phyloP scores from a whole-genome alignment of 1,284 basidiomycete species.

The Athelia sp. region DNA sequence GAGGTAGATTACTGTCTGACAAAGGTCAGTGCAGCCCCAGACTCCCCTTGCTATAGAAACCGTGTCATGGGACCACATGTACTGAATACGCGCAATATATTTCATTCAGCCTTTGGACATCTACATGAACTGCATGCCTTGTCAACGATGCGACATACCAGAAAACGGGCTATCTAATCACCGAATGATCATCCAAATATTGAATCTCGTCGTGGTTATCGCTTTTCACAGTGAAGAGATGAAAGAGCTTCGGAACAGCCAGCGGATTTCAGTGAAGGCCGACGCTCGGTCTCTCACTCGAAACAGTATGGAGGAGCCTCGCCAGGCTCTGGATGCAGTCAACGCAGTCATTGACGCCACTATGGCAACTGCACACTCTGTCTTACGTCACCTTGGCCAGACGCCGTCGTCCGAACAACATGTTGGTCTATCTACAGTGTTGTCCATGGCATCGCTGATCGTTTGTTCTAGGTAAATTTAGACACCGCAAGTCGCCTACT shows the following conservation, averaged over 20 bases:
- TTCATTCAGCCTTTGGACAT: constrained; percentile 33
- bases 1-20: constrained; percentile 27
- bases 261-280: background rate
- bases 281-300: background rate
- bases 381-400: background rate
- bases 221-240: background rate
- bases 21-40: constrained; percentile 34
- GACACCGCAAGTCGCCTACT: constrained; percentile 27
- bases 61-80: background rate
- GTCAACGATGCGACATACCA: constrained; percentile 5
- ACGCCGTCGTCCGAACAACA: background rate
- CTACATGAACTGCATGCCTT: constrained; percentile 21
- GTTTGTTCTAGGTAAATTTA: background rate
- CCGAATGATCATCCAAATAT: background rate
- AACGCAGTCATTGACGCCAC: constrained; percentile 19
- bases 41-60: constrained; percentile 7
- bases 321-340: constrained; percentile 13
- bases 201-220: constrained; percentile 1
- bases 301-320: background rate
- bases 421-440: background rate
- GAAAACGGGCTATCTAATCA: constrained; percentile 2
- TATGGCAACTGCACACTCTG: constrained; percentile 10
- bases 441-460: background rate
- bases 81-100: constrained; percentile 13
- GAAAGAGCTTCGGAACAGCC: background rate